Evolutionary conservation across 2,329 filamentous ascomycete species (phyloP).

Genomic region (Trichoderma lentiforme): DNA sequence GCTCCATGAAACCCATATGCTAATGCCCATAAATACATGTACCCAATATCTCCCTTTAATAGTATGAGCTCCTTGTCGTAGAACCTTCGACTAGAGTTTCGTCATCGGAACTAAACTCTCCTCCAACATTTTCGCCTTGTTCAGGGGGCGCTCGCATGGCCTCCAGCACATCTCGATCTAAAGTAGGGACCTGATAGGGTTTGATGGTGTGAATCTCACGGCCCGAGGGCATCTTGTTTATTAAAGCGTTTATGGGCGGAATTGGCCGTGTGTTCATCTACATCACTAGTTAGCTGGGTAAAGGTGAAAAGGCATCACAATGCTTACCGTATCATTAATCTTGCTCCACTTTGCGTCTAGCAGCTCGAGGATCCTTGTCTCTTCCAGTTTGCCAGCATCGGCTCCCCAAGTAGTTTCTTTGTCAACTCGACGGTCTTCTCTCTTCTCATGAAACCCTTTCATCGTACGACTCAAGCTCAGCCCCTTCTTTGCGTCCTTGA

Average conservation of each 20-base stretch:
- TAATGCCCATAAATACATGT: not conserved
- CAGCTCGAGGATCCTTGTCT: constrained; percentile 81
- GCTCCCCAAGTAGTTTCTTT: constrained; percentile 71
- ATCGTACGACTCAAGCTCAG: constrained; percentile 61
- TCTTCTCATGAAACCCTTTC: constrained; percentile 71
- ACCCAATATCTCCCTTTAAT: constrained; percentile 25
- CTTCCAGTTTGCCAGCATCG: constrained; percentile 81
- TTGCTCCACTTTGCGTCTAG: constrained; percentile 86
- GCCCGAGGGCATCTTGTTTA: constrained; percentile 80
- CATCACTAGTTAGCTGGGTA: constrained; percentile 10
- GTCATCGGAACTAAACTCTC: constrained; percentile 39
- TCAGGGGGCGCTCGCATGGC: constrained; percentile 48
- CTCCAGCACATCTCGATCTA: constrained; percentile 65
- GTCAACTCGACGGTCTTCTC: constrained; percentile 76
- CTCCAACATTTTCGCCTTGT: constrained; percentile 32
- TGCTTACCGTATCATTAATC: constrained; percentile 81
- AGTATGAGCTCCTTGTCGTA: constrained; percentile 42
- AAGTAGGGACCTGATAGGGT: constrained; percentile 60
- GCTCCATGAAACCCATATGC: not conserved
- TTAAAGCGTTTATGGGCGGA: constrained; percentile 66
- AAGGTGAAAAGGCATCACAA: rapidly evolving
- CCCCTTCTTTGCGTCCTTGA: constrained; percentile 50
- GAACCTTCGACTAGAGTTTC: constrained; percentile 34
- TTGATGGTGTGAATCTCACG: constrained; percentile 77
- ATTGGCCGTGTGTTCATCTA: constrained; percentile 78